These are phyloP conservation scores for Tulasnella sp. DNA, from an alignment of 768 basidiomycete species.

Conservation along the genomic window DNA sequence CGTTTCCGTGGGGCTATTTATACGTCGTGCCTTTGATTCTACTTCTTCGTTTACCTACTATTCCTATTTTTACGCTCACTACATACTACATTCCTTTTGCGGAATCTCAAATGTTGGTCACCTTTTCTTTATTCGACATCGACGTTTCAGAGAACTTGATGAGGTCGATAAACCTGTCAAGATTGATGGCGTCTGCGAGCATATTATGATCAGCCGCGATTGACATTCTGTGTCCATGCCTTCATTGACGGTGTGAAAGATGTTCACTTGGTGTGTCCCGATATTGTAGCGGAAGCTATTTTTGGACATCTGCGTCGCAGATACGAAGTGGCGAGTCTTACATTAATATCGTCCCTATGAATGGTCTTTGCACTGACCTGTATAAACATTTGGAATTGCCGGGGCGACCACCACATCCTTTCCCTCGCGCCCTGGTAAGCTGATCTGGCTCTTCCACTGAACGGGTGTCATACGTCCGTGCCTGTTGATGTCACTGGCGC, in stretches of 20 bases:
- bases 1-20: too few relatives aligned
- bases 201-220: too few relatives aligned
- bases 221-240: too few relatives aligned
- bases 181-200: too few relatives aligned
- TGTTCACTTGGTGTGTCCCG: slow-evolving; percentile 22
- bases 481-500: slow-evolving; percentile 47
- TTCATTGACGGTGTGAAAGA: slow-evolving; percentile 63
- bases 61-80: too few relatives aligned
- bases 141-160: slow-evolving; percentile 35
- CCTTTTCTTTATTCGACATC: slow-evolving; percentile 37
- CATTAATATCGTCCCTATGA: too few relatives aligned
- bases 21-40: too few relatives aligned
- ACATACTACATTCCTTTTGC: too few relatives aligned
- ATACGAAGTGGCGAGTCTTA: too few relatives aligned
- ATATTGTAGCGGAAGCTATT: slow-evolving; percentile 62
- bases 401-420: slow-evolving; percentile 30
- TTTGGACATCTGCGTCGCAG: slow-evolving; percentile 37
- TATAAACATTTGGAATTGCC: slow-evolving; percentile 24
- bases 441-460: slow-evolving; percentile 53
- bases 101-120: slow-evolving; percentile 2
- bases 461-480: slow-evolving; percentile 36
- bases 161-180: slow-evolving; percentile 32
- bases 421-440: slow-evolving; percentile 22
- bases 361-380: too few relatives aligned
- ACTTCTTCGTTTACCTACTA: too few relatives aligned